These are phyloP conservation scores for Mycena vitilis DNA, from an alignment of 768 basidiomycete genomes.

Conservation along the genomic window DNA sequence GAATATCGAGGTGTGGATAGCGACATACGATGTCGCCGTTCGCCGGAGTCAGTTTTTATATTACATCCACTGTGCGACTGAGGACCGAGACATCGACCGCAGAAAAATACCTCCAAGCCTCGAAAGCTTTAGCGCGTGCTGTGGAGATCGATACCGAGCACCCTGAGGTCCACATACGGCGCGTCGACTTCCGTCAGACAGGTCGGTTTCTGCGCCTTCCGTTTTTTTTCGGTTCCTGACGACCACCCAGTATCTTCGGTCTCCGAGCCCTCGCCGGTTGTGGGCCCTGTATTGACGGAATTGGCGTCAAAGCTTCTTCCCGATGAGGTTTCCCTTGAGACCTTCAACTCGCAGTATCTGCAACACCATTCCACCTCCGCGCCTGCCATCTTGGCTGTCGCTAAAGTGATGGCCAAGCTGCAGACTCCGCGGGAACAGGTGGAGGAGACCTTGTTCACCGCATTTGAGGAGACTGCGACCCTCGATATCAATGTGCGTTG, in stretches of 20 bases:
- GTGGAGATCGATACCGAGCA: slow-evolving; percentile 62
- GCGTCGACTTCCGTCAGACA: slow-evolving; percentile 70
- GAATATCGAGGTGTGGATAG: slow-evolving; percentile 78
- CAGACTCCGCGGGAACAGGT: slow-evolving; percentile 66
- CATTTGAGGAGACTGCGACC: slow-evolving; percentile 54
- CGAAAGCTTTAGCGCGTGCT: slow-evolving; percentile 72
- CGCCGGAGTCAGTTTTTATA: slow-evolving; percentile 73
- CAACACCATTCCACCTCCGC: slow-evolving; percentile 68
- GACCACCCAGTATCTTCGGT: slow-evolving; percentile 55
- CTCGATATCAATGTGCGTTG: slow-evolving; percentile 60
- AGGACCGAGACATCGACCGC: neutral
- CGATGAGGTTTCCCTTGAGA: slow-evolving; percentile 65
- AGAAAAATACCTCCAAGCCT: slow-evolving; percentile 88
- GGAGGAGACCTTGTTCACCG: slow-evolving; percentile 66
- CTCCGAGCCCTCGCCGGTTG: slow-evolving; percentile 55
- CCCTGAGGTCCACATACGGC: slow-evolving; percentile 78
- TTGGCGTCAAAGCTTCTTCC: slow-evolving; percentile 66
- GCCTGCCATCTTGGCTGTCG: slow-evolving; percentile 69
- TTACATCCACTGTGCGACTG: neutral
- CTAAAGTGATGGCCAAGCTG: slow-evolving; percentile 64
- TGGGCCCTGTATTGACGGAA: slow-evolving; percentile 63
- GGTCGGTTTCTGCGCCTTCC: slow-evolving; percentile 50
- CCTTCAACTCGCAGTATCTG: slow-evolving; percentile 81
- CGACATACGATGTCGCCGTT: slow-evolving; percentile 83
- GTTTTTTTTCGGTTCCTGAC: slow-evolving; percentile 14